Conservation (phyloP, 148 eudicot species). For the Simmondsia chinensis region DNA sequence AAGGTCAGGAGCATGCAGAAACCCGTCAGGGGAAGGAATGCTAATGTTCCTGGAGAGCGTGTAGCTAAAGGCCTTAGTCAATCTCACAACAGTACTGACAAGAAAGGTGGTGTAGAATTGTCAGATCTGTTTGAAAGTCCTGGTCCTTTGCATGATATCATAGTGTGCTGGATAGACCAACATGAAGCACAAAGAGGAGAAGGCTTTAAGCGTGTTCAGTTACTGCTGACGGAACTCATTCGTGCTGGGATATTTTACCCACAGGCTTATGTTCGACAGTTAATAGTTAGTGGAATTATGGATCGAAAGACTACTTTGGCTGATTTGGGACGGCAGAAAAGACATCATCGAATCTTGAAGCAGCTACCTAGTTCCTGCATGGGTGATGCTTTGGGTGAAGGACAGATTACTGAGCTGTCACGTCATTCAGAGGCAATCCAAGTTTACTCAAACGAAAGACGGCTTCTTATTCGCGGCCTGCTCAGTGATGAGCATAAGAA, state of each 20-base stretch:
- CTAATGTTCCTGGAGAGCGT: slow-evolving; percentile 1
- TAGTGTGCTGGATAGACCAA: slow-evolving; percentile 94
- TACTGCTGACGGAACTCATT: slow-evolving; percentile 62
- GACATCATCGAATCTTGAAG: slow-evolving; percentile 74
- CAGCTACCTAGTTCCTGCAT: slow-evolving; percentile 66
- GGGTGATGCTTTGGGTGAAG: slow-evolving; percentile 53
- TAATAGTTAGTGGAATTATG: slow-evolving; percentile 80
- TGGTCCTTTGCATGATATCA: slow-evolving; percentile 78
- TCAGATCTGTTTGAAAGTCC: slow-evolving; percentile 74
- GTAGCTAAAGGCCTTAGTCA: slow-evolving; percentile 6
- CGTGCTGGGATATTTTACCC: slow-evolving; percentile 76
- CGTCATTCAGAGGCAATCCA: slow-evolving; percentile 43
- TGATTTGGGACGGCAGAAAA: slow-evolving; percentile 39
- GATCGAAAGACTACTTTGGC: slow-evolving; percentile 41
- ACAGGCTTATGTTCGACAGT: slow-evolving; percentile 75
- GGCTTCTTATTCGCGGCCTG: slow-evolving; percentile 59
- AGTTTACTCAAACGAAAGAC: slow-evolving; percentile 81
- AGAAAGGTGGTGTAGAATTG: slow-evolving; percentile 20
- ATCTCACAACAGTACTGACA: slow-evolving; percentile 14
- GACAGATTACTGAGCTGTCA: slow-evolving; percentile 30
- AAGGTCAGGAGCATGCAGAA: slow-evolving; percentile 45
- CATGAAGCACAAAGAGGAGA: slow-evolving; percentile 70
- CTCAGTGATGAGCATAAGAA: slow-evolving; percentile 24
- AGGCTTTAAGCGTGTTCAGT: slow-evolving; percentile 67
- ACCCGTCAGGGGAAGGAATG: slow-evolving; percentile 23